Evolutionary conservation across 2,329 filamentous ascomycete genomes (phyloP), one percentile per base, ranked within the genome.

Genomic region (Nemania sp.): DNA sequence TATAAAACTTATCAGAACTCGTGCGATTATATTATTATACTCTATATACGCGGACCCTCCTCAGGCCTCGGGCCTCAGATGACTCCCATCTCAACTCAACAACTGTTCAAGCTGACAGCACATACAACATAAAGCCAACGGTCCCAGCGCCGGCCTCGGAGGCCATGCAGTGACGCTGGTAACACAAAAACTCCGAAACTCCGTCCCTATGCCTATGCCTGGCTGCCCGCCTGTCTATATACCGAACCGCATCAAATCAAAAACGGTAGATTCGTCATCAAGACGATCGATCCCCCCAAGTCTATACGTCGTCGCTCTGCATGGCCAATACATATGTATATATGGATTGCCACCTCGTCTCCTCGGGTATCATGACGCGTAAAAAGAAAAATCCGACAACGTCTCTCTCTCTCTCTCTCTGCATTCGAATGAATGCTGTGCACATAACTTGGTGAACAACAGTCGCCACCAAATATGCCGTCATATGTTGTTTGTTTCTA

Each of bases 321-420:
- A 37, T 49, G 36, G 30, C 47, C 30, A 37, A 46, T 54, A 31
- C 47, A 41, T 48, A 26, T n/a, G n/a, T n/a, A n/a, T n/a, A n/a
- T n/a, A n/a, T n/a, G n/a, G n/a, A 60, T 55, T 54, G 30, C 37
- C 48, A 41, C 41, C 47, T 46, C 48, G 43, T n/a, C n/a, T n/a
- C n/a, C n/a, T 53, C 57, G 63, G 64, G 64, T 65, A 66, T 66
- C 64, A 54, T 63, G 55, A 60, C 43, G 54, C 44, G 48, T 50
- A 62, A 62, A 58, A 42, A n/a, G 17, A 58, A 63, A n/a, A n/a
- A 63, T 61, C 50, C 59, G 57, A 37, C 28, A 37, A 34, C 8
- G 5, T n/a, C 31, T 34, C 8, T 12, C 8, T 12, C 23, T 15
- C 23, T 20, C 9, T 40, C 17, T 42, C 46, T 36, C 58, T 56